Percentiles rank a stretch among this genome's conserved stretches.
Conservation (phyloP, 2,329 filamentous ascomycete genomes). For the Geosmithia flava region DNA sequence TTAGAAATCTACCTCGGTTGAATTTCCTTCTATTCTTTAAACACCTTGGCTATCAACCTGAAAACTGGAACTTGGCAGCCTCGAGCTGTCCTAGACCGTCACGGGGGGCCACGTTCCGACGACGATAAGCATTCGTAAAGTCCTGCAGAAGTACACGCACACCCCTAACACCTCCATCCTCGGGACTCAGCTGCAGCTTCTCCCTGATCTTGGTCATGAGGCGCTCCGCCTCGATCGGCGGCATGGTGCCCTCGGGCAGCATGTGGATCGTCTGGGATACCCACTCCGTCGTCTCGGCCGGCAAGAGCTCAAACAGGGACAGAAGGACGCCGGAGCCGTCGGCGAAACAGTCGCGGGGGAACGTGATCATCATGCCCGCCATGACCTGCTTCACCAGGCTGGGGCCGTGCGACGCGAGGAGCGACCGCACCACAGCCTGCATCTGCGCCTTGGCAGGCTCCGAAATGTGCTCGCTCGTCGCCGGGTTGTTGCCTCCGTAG, state of each 20-base stretch:
- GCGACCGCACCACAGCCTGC: conserved; percentile 59
- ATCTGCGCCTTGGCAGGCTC: conserved; percentile 55
- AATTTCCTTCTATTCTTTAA: no score
- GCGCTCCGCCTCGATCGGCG: conserved; percentile 65
- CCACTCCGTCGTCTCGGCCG: conserved; percentile 68
- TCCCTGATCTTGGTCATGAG: conserved; percentile 73
- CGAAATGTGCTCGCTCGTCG: conserved; percentile 43
- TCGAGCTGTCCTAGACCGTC: conserved; percentile 83
- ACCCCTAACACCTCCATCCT: conserved; percentile 51
- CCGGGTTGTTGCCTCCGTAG: conserved; percentile 70
- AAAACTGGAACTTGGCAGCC: conserved; percentile 75
- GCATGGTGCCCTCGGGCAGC: conserved; percentile 72
- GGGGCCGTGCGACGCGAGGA: conserved; percentile 54
- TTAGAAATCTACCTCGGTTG: no score
- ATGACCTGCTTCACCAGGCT: conserved; percentile 76
- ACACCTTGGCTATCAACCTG: no score
- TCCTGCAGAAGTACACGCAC: conserved; percentile 83
- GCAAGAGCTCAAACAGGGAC: conserved; percentile 76
- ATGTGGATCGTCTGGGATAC: conserved; percentile 73
- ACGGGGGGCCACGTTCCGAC: conserved; percentile 87
- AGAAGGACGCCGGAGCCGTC: conserved; percentile 91
- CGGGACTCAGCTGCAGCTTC: conserved; percentile 56
- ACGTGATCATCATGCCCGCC: conserved; percentile 98
- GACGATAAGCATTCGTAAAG: conserved; percentile 88
- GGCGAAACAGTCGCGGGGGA: conserved; percentile 88